Percentiles rank a stretch among this genome's conserved stretches.
These are phyloP conservation scores for Mycosarcoma mackinlayi DNA, from an alignment of 1,284 basidiomycete species.

Conservation along the genomic window DNA sequence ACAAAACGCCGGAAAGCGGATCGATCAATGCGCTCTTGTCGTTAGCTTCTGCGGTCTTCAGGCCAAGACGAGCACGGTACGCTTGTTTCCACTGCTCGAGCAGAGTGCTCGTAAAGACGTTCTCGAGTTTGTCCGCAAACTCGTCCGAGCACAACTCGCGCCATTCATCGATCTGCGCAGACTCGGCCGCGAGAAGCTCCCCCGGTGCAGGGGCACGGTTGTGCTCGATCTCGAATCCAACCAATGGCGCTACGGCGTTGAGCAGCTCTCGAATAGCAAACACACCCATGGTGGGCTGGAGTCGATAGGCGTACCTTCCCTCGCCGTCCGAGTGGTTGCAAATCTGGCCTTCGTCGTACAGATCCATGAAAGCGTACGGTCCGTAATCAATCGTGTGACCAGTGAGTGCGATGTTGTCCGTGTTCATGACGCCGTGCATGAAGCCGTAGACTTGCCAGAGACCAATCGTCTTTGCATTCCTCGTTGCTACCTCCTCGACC, in stretches of 20 bases:
- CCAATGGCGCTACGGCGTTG: constrained; percentile 40
- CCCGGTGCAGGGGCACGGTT: constrained; percentile 66
- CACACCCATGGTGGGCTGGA: constrained; percentile 71
- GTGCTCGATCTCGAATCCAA: constrained; percentile 55
- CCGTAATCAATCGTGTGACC: constrained; percentile 85
- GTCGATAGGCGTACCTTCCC: constrained; percentile 84
- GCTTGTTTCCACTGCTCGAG: constrained; percentile 54
- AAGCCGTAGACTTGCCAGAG: constrained; percentile 79
- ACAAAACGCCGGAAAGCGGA: constrained; percentile 29
- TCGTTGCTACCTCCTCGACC: constrained; percentile 72
- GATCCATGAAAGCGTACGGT: constrained; percentile 90
- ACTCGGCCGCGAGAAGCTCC: constrained; percentile 38
- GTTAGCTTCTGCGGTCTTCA: constrained; percentile 21
- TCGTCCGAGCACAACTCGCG: constrained; percentile 43
- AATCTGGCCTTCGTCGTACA: constrained; percentile 79
- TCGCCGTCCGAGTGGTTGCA: constrained; percentile 91
- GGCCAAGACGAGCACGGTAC: constrained; percentile 52
- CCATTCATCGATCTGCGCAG: constrained; percentile 49
- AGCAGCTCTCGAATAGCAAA: constrained; percentile 45
- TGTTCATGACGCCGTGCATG: constrained; percentile 82
- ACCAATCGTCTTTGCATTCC: constrained; percentile 90
- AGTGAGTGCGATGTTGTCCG: constrained; percentile 80
- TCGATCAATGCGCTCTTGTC: constrained; percentile 45
- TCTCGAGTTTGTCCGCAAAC: constrained; percentile 43
- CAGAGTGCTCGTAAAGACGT: constrained; percentile 44